phyloP scores from a whole-genome alignment of 2,329 filamentous ascomycete genomes.

The Aspergillus amoenus region DNA sequence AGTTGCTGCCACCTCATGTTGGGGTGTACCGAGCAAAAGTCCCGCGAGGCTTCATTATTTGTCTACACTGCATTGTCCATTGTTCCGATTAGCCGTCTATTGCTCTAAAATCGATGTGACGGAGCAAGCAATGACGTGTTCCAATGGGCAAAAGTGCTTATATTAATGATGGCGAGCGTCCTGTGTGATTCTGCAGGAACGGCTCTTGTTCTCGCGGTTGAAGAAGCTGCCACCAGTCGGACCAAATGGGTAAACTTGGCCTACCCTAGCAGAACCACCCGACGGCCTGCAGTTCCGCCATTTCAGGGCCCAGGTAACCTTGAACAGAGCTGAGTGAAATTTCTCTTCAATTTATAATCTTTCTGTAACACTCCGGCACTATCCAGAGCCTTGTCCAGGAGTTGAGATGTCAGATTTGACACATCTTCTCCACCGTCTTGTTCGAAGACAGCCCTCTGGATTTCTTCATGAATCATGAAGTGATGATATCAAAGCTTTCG shows the following conservation, averaged over 20 bases:
- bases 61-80: neutral
- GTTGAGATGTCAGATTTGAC: neutral
- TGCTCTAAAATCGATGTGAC: constrained; percentile 1
- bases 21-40: neutral
- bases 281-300: neutral
- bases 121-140: constrained; percentile 2
- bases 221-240: neutral
- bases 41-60: neutral
- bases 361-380: neutral
- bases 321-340: neutral
- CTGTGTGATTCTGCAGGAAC: constrained; percentile 10
- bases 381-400: neutral
- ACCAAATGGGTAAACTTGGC: neutral
- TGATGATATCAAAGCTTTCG: neutral
- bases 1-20: neutral
- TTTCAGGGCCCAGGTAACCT: neutral
- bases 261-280: neutral
- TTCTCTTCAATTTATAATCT: neutral
- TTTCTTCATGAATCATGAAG: neutral
- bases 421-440: neutral
- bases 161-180: neutral
- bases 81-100: neutral
- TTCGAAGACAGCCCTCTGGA: neutral
- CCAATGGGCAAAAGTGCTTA: neutral
- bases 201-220: neutral